Conservation (phyloP, 345 rosid species). For the Alliaria petiolata region DNA sequence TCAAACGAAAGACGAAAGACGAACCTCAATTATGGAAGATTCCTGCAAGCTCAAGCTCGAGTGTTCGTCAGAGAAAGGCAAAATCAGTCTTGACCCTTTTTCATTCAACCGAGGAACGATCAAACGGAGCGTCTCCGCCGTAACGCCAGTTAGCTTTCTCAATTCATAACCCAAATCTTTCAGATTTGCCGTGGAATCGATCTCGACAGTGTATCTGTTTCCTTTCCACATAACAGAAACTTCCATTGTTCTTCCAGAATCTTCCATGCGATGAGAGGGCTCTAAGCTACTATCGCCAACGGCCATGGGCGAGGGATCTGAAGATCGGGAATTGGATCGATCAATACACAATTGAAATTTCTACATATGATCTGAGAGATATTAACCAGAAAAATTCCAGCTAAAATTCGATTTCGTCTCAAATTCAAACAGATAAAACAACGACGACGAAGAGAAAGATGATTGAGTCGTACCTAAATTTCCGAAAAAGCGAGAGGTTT, state of each 20-base stretch:
- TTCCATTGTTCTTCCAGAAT: conserved; percentile 28
- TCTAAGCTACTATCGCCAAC: conserved; percentile 19
- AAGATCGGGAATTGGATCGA: neutral
- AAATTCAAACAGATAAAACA: neutral
- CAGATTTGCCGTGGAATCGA: conserved; percentile 46
- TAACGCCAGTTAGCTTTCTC: conserved; percentile 62
- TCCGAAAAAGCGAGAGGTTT: neutral
- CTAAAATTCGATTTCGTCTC: neutral
- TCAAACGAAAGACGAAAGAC: neutral
- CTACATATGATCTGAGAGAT: neutral
- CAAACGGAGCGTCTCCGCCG: conserved; percentile 67
- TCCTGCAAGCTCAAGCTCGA: conserved; percentile 52
- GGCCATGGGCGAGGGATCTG: conserved; percentile 6
- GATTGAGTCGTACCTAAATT: neutral
- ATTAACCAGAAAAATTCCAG: neutral
- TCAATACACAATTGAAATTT: neutral
- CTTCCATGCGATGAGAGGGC: conserved; percentile 38
- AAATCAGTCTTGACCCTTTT: conserved; percentile 65
- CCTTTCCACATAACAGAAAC: conserved; percentile 72
- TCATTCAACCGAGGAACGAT: conserved; percentile 54
- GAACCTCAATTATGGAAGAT: conserved; percentile 57
- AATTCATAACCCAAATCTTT: conserved; percentile 71
- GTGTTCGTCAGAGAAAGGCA: conserved; percentile 66
- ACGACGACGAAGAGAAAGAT: neutral
- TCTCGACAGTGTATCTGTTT: conserved; percentile 52